phyloP scores from a whole-genome alignment of 768 basidiomycete species.

The Collybiopsis confluens region DNA sequence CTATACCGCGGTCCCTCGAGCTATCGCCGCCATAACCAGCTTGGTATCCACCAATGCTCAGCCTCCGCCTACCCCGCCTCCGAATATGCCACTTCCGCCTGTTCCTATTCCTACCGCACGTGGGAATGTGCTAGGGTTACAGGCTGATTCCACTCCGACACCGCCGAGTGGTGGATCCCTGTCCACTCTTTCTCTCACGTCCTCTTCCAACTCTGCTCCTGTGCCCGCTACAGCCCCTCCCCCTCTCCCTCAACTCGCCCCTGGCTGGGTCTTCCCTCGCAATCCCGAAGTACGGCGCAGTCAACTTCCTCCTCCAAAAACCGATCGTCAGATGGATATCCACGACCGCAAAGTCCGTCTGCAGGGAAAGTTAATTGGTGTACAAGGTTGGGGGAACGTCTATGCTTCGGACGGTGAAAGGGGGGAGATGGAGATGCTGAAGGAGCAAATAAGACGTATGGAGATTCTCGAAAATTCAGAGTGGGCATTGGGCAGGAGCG shows the following conservation, averaged over 20 bases:
- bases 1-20: slow-evolving; percentile 6
- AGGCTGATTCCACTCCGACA: background rate
- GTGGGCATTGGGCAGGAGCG: slow-evolving; percentile 6
- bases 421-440: background rate
- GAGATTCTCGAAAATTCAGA: slow-evolving; percentile 1
- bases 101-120: background rate
- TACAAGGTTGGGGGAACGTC: slow-evolving; percentile 1
- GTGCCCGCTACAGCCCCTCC: background rate
- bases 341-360: slow-evolving; percentile 1
- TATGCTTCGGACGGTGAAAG: background rate
- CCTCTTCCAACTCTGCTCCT: background rate
- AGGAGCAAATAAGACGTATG: background rate
- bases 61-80: background rate
- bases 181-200: background rate
- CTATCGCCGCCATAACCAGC: background rate
- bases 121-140: background rate
- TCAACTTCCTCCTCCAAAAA: slow-evolving; percentile 1
- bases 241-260: slow-evolving; percentile 5
- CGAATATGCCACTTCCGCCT: background rate
- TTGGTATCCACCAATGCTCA: no score
- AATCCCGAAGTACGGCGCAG: background rate
- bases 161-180: no score
- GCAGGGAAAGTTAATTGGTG: background rate
- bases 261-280: slow-evolving; percentile 5
- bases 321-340: slow-evolving; percentile 6